Evolutionary conservation across 768 basidiomycete genomes (phyloP).

Genomic region (Leccinum variicolor): DNA sequence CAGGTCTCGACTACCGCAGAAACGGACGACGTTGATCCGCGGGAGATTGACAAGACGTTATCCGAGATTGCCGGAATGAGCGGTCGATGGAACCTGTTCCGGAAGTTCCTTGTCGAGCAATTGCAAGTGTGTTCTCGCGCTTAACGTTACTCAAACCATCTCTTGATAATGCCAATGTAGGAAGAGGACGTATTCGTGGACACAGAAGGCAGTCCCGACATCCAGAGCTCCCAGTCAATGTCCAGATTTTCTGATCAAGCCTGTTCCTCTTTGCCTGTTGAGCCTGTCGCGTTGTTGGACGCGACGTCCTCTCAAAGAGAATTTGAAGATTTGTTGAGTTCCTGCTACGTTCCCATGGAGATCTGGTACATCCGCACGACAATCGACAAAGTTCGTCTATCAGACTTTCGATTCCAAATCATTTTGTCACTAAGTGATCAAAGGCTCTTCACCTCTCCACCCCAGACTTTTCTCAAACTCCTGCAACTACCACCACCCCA

Average conservation of each 20-base stretch:
- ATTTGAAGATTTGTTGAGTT: conserved; percentile 63
- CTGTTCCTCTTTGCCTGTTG: not conserved
- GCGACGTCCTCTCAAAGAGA: conserved; percentile 51
- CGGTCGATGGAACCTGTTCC: conserved; percentile 88
- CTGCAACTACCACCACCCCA: conserved; percentile 69
- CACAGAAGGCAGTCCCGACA: not conserved
- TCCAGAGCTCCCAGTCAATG: not conserved
- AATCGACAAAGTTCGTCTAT: conserved; percentile 73
- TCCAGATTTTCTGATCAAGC: not conserved
- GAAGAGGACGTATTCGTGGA: conserved; percentile 15
- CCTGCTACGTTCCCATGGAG: conserved; percentile 87
- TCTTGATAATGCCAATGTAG: conserved; percentile 9
- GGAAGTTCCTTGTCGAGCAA: conserved; percentile 78
- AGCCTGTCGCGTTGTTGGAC: conserved; percentile 34
- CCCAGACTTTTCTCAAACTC: conserved; percentile 62
- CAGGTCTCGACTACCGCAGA: conserved; percentile 33
- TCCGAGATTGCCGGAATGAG: conserved; percentile 88
- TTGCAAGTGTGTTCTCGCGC: conserved; percentile 47
- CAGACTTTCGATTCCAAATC: not conserved
- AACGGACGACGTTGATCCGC: conserved; percentile 71
- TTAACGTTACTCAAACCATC: not conserved
- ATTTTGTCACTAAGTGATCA: not conserved
- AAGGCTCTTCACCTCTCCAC: conserved; percentile 88
- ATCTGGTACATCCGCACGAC: conserved; percentile 85
- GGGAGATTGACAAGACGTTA: conserved; percentile 89